Base-by-base conservation (phyloP, 441 rosid species). In the Gossypium aridum region DNA sequence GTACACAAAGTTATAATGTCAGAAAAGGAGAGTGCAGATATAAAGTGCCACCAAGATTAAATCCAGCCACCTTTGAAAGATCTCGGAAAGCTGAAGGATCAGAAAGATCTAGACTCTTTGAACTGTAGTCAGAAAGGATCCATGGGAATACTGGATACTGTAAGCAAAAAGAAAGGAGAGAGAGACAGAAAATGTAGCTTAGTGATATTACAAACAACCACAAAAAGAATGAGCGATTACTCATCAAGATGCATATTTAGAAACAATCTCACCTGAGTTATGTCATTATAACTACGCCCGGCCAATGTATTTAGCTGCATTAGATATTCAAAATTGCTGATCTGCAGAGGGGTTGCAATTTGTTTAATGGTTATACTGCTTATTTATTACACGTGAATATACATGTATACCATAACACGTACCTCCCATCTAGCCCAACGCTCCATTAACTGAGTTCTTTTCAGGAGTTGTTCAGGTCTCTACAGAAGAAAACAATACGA, bases 391-490 rank as follows among this genome's bases (percentile, higher is more conserved):
- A 23, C 16, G 12, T 25, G 57, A 72, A 60, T 22, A 12, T 10
- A 45, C 19, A 23, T 45, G 17, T 70, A 55, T 51, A 26, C 14
- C 6, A 22, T 47, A 65, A 77, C 67, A 28, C 77, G 73, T 90
- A 97, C 99, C 99, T 97, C 99, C 94, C 97, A 91, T 83, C 99
- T 92, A 77, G 97, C 97, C 99, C 99, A 97, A 64, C 96, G 93
- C 84, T 97, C 99, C 98, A 87, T 97, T 66, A 97, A 89, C 71
- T 91, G 98, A 76, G 98, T 94, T 83, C 99, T 91, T 83, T 87
- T 90, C 79, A 97, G 78, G 84, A 97, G 98, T 83, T 94, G 99
- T 67, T 97, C 98, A 70, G 98, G 99, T 82, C 99, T 92, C 99
- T 97, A 76, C 74, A 86, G 71, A 9, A 75, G 79, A 72, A 76